Percentiles rank a stretch among this genome's conserved stretches.
phyloP scores from a whole-genome alignment of 2,329 filamentous ascomycete genomes.

The Alternaria ethzedia region DNA sequence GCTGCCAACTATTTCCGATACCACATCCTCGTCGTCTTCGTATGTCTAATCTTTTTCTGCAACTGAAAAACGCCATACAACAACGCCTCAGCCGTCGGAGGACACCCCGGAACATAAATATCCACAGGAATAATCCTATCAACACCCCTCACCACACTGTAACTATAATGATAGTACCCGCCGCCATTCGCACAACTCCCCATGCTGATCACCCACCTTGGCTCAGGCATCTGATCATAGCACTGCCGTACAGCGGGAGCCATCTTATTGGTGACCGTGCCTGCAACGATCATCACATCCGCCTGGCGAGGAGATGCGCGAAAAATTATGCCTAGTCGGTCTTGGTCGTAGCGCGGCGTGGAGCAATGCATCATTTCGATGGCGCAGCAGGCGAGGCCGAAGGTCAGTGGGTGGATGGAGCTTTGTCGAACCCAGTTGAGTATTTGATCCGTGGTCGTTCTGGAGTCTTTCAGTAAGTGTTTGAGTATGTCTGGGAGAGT shows the following conservation, averaged over 20 bases:
- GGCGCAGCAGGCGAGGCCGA: constrained; percentile 87
- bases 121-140: constrained; percentile 82
- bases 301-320: constrained; percentile 86
- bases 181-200: constrained; percentile 84
- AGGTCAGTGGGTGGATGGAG: constrained; percentile 89
- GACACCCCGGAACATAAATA: constrained; percentile 80
- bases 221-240: constrained; percentile 95
- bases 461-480: constrained; percentile 38
- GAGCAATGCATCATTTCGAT: constrained; percentile 95
- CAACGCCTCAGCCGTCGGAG: constrained; percentile 62
- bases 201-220: constrained; percentile 86
- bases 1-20: constrained; percentile 56
- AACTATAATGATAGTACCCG: constrained; percentile 87
- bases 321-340: constrained; percentile 90
- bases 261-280: constrained; percentile 95
- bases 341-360: constrained; percentile 87
- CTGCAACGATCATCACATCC: constrained; percentile 93
- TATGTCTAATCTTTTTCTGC: constrained; percentile 76
- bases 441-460: constrained; percentile 79
- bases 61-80: constrained; percentile 74
- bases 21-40: constrained; percentile 63
- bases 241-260: constrained; percentile 85
- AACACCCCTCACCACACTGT: constrained; percentile 77
- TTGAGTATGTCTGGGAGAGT: not conserved
- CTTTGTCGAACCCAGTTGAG: constrained; percentile 86